A percentile compares a stretch with the other conserved stretches of the same genome.
phyloP scores from a whole-genome alignment of 2,329 filamentous ascomycete species.

The Cercospora janseana region DNA sequence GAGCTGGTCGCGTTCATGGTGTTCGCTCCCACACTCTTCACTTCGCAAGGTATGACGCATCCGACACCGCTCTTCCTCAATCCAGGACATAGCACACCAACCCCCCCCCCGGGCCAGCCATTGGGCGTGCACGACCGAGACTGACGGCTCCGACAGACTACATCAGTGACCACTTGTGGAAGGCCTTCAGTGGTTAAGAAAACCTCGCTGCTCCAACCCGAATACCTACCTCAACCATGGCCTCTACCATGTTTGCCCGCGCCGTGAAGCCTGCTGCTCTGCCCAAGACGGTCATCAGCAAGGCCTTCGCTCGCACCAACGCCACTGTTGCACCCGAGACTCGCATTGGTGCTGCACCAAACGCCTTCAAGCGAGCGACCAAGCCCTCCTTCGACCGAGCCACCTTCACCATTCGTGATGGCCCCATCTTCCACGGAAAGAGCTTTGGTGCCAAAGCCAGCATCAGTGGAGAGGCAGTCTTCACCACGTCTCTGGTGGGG shows the following conservation, averaged over 20 bases:
- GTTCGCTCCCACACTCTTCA: constrained; percentile 52
- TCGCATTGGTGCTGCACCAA: constrained; percentile 64
- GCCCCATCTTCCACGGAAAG: constrained; percentile 92
- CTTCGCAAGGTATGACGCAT: constrained; percentile 50
- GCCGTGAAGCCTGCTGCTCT: constrained; percentile 51
- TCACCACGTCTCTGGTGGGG: constrained; percentile 95
- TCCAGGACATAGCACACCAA: background rate
- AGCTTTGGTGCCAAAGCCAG: constrained; percentile 96
- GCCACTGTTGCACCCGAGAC: constrained; percentile 69
- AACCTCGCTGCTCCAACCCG: constrained; percentile 26
- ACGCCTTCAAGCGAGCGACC: constrained; percentile 51
- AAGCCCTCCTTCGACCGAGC: constrained; percentile 74
- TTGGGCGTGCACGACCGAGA: background rate
- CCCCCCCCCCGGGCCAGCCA: background rate
- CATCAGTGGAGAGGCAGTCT: constrained; percentile 96
- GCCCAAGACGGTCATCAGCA: constrained; percentile 42
- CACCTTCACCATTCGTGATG: constrained; percentile 93
- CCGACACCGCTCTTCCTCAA: constrained; percentile 1
- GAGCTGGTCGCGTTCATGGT: constrained; percentile 39
- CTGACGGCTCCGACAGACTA: constrained; percentile 45
- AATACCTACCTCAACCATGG: constrained; percentile 30
- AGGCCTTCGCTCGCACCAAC: constrained; percentile 51
- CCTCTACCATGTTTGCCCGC: constrained; percentile 55
- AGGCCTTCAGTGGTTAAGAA: constrained; percentile 63
- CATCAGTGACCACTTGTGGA: constrained; percentile 70